Conservation (phyloP, 345 rosid genomes). For the Sapria himalayana region DNA sequence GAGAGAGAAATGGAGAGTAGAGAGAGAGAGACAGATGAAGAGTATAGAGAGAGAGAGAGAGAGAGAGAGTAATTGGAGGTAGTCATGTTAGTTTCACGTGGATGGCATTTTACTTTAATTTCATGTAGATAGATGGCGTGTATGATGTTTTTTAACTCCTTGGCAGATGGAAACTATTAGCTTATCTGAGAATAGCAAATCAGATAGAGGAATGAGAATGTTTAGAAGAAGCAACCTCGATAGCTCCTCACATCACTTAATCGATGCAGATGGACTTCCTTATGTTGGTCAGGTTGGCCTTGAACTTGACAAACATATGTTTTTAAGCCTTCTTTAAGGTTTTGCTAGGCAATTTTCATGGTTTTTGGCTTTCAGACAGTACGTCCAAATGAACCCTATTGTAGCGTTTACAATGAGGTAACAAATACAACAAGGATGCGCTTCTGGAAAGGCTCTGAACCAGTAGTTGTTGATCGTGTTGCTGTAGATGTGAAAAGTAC, state of each 20-base stretch:
- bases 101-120: no score
- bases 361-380: constrained; percentile 27
- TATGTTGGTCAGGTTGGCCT: constrained; percentile 69
- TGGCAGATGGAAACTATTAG: constrained; percentile 78
- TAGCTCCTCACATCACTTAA: constrained; percentile 23
- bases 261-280: constrained; percentile 90
- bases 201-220: constrained; percentile 18
- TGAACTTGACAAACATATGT: neutral
- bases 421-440: constrained; percentile 17
- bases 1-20: no score
- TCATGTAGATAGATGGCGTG: no score
- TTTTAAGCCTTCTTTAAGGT: neutral
- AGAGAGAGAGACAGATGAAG: no score
- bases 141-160: neutral
- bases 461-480: constrained; percentile 59
- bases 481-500: constrained; percentile 58
- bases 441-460: constrained; percentile 49
- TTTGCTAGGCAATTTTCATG: constrained; percentile 1
- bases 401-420: constrained; percentile 36
- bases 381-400: constrained; percentile 50
- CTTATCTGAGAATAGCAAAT: constrained; percentile 35
- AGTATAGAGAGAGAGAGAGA: no score
- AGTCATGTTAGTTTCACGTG: no score
- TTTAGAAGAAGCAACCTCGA: constrained; percentile 40
- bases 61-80: no score